Conservation (phyloP, 2,329 filamentous ascomycete species). For the Fusarium sp. region DNA sequence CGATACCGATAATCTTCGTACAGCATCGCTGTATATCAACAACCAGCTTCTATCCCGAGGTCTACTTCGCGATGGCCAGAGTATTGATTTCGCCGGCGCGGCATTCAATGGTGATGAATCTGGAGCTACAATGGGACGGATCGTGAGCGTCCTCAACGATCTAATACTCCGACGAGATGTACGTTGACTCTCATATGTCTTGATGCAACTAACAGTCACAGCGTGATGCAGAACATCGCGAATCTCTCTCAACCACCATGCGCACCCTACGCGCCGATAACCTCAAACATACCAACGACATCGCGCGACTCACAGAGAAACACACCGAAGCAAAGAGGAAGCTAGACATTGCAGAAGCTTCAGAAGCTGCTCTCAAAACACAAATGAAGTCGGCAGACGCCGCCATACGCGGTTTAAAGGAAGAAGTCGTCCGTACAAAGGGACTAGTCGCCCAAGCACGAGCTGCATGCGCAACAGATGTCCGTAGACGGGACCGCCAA, state of each 20-base stretch:
- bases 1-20: slow-evolving; percentile 71
- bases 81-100: slow-evolving; percentile 85
- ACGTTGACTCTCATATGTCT: slow-evolving; percentile 36
- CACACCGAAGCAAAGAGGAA: slow-evolving; percentile 66
- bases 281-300: slow-evolving; percentile 76
- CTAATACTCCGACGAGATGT: slow-evolving; percentile 91
- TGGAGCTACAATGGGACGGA: slow-evolving; percentile 77
- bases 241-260: slow-evolving; percentile 82
- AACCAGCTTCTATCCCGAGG: slow-evolving; percentile 76
- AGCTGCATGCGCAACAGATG: slow-evolving; percentile 87
- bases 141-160: slow-evolving; percentile 96
- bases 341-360: slow-evolving; percentile 71
- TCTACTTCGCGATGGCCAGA: slow-evolving; percentile 73
- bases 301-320: slow-evolving; percentile 68
- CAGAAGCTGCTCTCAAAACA: slow-evolving; percentile 75
- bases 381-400: slow-evolving; percentile 81
- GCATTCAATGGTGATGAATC: slow-evolving; percentile 65
- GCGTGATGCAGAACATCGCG: slow-evolving; percentile 90
- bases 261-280: slow-evolving; percentile 80
- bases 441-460: slow-evolving; percentile 84
- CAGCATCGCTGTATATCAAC: slow-evolving; percentile 78
- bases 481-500: slow-evolving; percentile 89
- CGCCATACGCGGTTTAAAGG: slow-evolving; percentile 80
- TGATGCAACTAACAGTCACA: slow-evolving; percentile 53
- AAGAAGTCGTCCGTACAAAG: slow-evolving; percentile 85